Conservation (phyloP, 306 rosid species). For the Mimosa pudica region DNA sequence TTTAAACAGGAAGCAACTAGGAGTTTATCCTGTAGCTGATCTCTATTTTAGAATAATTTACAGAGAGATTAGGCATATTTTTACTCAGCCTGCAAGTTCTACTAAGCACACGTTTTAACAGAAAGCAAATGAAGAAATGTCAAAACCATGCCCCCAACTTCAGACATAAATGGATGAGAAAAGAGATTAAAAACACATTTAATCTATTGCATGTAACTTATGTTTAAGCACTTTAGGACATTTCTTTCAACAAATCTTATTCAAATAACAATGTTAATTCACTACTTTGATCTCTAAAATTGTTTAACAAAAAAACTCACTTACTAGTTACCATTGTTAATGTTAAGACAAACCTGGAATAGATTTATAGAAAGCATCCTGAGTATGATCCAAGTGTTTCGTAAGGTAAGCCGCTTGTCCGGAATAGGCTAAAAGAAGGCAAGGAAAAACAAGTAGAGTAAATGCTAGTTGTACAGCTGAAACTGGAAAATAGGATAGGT, state of each 20-base stretch:
- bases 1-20: not conserved
- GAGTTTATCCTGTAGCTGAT: not conserved
- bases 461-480: constrained; percentile 93
- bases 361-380: constrained; percentile 76
- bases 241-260: not conserved
- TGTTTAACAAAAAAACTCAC: not conserved
- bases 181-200: not conserved
- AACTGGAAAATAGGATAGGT: constrained; percentile 95
- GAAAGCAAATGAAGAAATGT: not conserved
- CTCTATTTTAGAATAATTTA: not conserved
- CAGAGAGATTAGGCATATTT: not conserved
- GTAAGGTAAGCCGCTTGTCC: constrained; percentile 97
- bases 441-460: constrained; percentile 89
- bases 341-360: constrained; percentile 74
- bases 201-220: not conserved
- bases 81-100: not conserved
- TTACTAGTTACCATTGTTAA: not conserved
- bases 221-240: not conserved
- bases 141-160: constrained; percentile 5
- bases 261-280: not conserved
- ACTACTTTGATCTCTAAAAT: not conserved
- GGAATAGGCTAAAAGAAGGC: constrained; percentile 91
- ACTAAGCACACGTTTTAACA: not conserved
- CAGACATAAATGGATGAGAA: not conserved
- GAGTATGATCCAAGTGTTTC: constrained; percentile 52